These are phyloP conservation scores for Candida saitoana DNA, from an alignment of 805 yeast genomes.

Conservation along the genomic window DNA sequence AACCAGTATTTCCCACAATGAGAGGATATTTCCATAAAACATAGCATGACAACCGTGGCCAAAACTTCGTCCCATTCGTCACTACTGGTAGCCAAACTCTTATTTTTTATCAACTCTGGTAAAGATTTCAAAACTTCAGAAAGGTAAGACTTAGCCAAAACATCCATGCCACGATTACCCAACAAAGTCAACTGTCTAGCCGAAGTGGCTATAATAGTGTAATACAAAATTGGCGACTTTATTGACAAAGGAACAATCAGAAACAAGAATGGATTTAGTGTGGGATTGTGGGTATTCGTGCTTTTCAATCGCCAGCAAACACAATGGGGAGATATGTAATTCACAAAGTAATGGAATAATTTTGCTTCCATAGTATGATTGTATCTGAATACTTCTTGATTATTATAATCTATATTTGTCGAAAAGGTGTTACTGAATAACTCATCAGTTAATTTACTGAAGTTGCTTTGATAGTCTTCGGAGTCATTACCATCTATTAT, in stretches of 20 bases:
- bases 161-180: conserved; percentile 22
- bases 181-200: conserved; percentile 31
- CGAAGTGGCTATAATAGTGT: conserved; percentile 32
- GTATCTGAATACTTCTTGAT: conserved; percentile 3
- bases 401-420: not conserved
- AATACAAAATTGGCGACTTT: conserved; percentile 27
- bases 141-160: conserved; percentile 22
- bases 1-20: conserved; percentile 39
- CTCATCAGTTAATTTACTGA: not conserved
- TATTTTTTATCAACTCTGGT: conserved; percentile 24
- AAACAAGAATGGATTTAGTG: conserved; percentile 33
- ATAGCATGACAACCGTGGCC: conserved; percentile 36
- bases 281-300: conserved; percentile 11
- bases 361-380: conserved; percentile 14
- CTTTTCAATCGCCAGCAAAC: conserved; percentile 31
- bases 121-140: conserved; percentile 24
- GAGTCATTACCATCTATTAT: not conserved
- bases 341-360: conserved; percentile 29
- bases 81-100: conserved; percentile 10
- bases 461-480: conserved; percentile 1
- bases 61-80: conserved; percentile 38
- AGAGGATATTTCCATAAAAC: conserved; percentile 39
- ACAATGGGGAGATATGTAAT: conserved; percentile 34
- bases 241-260: conserved; percentile 35
- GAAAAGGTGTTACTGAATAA: not conserved